phyloP scores from a whole-genome alignment of 2,329 filamentous ascomycete genomes.

The Talaromyces marneffei region DNA sequence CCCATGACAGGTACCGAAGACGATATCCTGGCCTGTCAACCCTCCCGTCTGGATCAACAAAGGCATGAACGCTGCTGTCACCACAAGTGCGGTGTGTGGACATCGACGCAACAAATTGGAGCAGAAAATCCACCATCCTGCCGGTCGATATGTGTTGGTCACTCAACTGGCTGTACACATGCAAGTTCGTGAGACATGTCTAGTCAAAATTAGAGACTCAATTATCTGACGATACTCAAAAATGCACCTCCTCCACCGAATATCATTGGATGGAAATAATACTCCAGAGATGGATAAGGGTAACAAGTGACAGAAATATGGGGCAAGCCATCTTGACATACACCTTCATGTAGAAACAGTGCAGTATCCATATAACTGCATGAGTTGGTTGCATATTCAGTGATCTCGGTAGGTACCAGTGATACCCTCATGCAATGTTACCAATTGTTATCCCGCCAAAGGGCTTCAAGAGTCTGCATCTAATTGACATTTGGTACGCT shows the following conservation, averaged over 20 bases:
- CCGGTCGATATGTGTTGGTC: neutral
- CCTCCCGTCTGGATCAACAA: conserved; percentile 18
- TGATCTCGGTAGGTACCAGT: neutral
- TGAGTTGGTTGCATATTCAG: neutral
- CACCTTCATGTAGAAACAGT: neutral
- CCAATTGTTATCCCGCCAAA: neutral
- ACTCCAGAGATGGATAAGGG: neutral
- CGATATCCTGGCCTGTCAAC: neutral
- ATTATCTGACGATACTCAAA: neutral
- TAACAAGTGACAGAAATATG: neutral
- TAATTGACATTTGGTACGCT: neutral
- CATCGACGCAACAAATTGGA: conserved; percentile 32
- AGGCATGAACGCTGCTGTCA: conserved; percentile 33
- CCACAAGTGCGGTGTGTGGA: conserved; percentile 30
- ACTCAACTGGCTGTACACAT: neutral
- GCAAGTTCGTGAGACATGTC: conserved; percentile 6
- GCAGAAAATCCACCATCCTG: neutral
- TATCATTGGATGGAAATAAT: neutral
- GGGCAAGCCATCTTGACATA: neutral
- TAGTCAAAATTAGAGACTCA: neutral
- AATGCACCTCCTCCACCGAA: neutral
- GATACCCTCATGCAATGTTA: neutral
- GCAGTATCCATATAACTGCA: neutral
- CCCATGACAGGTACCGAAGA: neutral
- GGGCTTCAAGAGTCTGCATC: neutral